Evolutionary conservation across 768 basidiomycete genomes (phyloP), one percentile per base, ranked within the genome.

Genomic region (Lactifluus pinguis): DNA sequence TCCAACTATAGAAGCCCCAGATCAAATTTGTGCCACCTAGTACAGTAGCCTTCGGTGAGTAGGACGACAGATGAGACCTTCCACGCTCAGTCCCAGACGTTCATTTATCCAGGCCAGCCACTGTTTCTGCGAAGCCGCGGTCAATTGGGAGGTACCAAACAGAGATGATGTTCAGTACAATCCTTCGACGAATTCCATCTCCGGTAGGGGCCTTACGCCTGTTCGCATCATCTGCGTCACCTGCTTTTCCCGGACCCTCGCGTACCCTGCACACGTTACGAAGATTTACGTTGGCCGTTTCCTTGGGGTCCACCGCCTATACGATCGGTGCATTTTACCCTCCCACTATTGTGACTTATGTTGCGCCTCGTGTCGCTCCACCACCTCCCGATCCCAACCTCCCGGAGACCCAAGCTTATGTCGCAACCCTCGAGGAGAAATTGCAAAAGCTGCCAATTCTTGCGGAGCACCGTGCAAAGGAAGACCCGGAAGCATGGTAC

Each of bases 291-390:
- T 49, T 59, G 48, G 53, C 58, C 17, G 48, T 57, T 9, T 47
- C 62, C 41, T 4, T 61, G 15, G 65, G 53, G 2, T 25, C 70
- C 39, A 63, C 71, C 1, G 67, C 76, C 11, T 83, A 83, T 67
- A 71, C 76, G 10, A 42, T 74, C 2, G 91, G 91, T 9, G 78
- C 86, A 6, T 72, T 90, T 63, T 91, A 84, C 68, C 90, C 88
- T 6, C 90, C 86, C 6, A 72, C 79, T 0, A 70, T 86, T 30
- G 68, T 87, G 41, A 77, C 84, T 19, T 78, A 91, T 54, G 73
- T 95, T 29, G 87, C 86, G 50, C 93, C 94, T 3, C 80, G 87
- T 10, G 76, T 81, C 0, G 88, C 92, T 0, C 89, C 92, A 0
- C 81, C 86, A 0, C 88, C 92, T 0, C 81, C 80, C 19, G 17